These are phyloP conservation scores for Candida krabiensis DNA, from an alignment of 805 yeast genomes.

Conservation along the genomic window DNA sequence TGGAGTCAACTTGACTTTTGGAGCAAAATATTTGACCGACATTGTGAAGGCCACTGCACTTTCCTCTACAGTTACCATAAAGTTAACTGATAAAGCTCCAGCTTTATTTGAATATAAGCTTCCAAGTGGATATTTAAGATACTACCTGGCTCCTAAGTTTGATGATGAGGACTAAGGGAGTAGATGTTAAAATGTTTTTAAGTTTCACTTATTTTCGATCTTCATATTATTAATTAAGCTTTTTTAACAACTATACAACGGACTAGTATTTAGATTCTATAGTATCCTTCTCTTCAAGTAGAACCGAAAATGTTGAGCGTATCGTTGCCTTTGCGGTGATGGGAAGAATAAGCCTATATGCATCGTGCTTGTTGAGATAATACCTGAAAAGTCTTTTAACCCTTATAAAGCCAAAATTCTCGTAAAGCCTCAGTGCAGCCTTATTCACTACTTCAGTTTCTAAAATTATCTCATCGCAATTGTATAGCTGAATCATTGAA, in stretches of 20 bases:
- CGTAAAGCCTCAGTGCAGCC: slow-evolving; percentile 35
- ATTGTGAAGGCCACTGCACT: slow-evolving; percentile 88
- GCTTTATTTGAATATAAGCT: slow-evolving; percentile 91
- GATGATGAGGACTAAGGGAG: slow-evolving; percentile 73
- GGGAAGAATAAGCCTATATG: slow-evolving; percentile 83
- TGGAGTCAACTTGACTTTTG: slow-evolving; percentile 87
- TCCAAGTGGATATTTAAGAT: slow-evolving; percentile 89
- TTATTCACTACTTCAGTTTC: slow-evolving; percentile 87
- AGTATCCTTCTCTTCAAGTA: slow-evolving; percentile 19
- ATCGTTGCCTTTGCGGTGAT: slow-evolving; percentile 57
- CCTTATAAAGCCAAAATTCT: slow-evolving; percentile 38
- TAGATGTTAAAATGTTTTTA: not conserved
- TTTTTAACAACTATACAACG: slow-evolving; percentile 1
- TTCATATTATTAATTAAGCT: slow-evolving; percentile 1
- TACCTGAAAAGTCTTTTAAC: slow-evolving; percentile 71
- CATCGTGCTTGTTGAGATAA: slow-evolving; percentile 91
- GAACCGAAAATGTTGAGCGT: slow-evolving; percentile 54
- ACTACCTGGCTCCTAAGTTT: slow-evolving; percentile 96
- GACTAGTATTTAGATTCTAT: slow-evolving; percentile 26
- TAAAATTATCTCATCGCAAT: slow-evolving; percentile 87
- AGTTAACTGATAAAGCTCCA: slow-evolving; percentile 88
- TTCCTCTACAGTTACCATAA: slow-evolving; percentile 73
- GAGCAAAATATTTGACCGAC: slow-evolving; percentile 86
- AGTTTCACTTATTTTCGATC: slow-evolving; percentile 2
- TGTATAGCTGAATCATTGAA: slow-evolving; percentile 56